phyloP scores from a whole-genome alignment of 192 early-diverging fungal species.

The Coemansia sp. region DNA sequence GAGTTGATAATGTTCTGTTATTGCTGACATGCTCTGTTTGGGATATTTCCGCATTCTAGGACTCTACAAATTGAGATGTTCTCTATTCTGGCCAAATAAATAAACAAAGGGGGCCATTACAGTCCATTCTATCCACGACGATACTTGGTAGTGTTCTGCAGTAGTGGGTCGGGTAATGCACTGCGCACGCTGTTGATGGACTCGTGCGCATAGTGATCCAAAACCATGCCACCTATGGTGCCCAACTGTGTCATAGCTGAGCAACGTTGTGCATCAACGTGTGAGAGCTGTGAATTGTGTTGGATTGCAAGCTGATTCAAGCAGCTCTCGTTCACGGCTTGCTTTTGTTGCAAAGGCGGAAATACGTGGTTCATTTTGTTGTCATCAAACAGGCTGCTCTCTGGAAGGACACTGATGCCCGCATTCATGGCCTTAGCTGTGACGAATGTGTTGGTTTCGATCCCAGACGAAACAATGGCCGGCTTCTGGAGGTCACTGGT shows the following conservation, averaged over 20 bases:
- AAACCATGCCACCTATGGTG: slow-evolving; percentile 1
- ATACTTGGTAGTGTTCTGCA: not conserved
- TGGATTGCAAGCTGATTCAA: not conserved
- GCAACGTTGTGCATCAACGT: not conserved
- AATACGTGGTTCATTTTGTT: not conserved
- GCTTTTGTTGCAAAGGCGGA: not conserved
- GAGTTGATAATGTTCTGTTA: too few species aligned
- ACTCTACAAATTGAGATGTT: too few species aligned
- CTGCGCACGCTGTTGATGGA: not conserved
- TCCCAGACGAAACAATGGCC: slow-evolving; percentile 19
- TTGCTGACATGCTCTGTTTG: too few species aligned
- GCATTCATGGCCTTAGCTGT: slow-evolving; percentile 49
- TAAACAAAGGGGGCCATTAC: too few species aligned
- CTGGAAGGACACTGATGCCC: slow-evolving; percentile 19
- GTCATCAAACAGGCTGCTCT: not conserved
- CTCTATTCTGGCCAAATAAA: too few species aligned
- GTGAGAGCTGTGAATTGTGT: not conserved
- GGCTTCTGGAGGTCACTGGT: not conserved
- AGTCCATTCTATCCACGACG: too few species aligned
- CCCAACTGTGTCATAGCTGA: not conserved
- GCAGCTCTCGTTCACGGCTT: too few species aligned
- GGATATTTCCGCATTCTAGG: too few species aligned
- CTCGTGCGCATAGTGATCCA: not conserved
- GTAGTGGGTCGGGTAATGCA: not conserved
- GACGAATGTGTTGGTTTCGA: slow-evolving; percentile 32